Percentiles rank a stretch among this genome's conserved stretches.
These are phyloP conservation scores for Schizonepeta tenuifolia DNA, from an alignment of 257 asterid genomes.

Conservation along the genomic window DNA sequence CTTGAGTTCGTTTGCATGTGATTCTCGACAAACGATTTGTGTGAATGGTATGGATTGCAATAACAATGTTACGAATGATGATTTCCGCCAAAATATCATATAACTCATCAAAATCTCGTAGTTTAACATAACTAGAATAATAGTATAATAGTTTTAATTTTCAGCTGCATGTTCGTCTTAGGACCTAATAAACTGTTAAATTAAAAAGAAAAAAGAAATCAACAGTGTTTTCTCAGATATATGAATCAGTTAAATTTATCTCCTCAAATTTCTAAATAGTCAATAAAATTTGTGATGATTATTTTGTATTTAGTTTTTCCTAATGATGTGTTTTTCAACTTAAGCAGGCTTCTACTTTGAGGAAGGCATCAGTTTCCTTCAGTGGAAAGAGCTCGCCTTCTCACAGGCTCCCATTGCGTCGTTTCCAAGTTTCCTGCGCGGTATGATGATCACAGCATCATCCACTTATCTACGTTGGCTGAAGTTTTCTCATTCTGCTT, in stretches of 20 bases:
- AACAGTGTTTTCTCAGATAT: background rate
- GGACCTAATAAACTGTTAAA: background rate
- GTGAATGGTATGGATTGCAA: background rate
- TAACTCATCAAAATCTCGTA: background rate
- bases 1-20: constrained; percentile 12
- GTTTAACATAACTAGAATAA: background rate
- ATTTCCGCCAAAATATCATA: background rate
- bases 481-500: background rate
- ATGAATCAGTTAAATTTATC: background rate
- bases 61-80: background rate
- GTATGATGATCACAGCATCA: constrained; percentile 41
- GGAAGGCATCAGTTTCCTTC: constrained; percentile 48
- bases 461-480: constrained; percentile 1
- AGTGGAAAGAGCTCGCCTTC: constrained; percentile 50
- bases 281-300: constrained; percentile 7
- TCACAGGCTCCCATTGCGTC: constrained; percentile 50
- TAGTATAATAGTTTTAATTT: background rate
- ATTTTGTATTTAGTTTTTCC: background rate
- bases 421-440: constrained; percentile 64
- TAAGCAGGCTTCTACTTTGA: constrained; percentile 45
- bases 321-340: constrained; percentile 9
- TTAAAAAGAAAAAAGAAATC: no score
- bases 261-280: background rate
- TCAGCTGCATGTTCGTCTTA: background rate
- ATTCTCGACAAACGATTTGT: background rate